Conservation (phyloP, 2,329 filamentous ascomycete species). For the Ascochyta viciae-villosae region DNA sequence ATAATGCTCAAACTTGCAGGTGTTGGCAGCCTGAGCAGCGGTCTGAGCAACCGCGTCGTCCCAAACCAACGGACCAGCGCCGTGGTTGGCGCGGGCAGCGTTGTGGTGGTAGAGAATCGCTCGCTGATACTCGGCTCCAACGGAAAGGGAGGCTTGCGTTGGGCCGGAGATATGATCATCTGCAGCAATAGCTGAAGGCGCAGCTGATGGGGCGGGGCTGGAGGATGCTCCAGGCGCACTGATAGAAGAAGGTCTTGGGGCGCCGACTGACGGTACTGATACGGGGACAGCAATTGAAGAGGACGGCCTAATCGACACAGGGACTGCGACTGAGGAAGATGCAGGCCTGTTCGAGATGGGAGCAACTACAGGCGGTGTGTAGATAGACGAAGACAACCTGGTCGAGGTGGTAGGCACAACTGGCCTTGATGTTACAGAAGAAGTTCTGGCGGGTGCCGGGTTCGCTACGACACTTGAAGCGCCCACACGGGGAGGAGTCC, state of each 20-base stretch:
- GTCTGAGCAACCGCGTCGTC: constrained; percentile 63
- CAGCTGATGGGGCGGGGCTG: background rate
- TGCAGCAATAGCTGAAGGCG: constrained; percentile 1
- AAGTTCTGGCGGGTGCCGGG: background rate
- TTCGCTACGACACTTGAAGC: background rate
- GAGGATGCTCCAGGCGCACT: background rate
- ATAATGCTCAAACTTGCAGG: constrained; percentile 75
- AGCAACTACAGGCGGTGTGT: background rate
- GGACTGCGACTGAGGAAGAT: too few relatives aligned
- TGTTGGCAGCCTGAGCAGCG: constrained; percentile 73
- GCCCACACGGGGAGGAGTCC: constrained; percentile 2
- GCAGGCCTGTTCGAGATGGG: background rate
- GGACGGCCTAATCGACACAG: too few relatives aligned
- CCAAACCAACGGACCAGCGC: constrained; percentile 70
- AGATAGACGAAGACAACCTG: background rate
- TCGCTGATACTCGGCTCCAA: constrained; percentile 38
- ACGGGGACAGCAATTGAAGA: too few relatives aligned
- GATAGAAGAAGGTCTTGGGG: background rate
- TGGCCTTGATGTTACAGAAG: background rate
- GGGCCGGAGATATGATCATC: constrained; percentile 29
- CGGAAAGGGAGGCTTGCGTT: constrained; percentile 34
- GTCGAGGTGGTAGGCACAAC: background rate
- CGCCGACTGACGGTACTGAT: background rate
- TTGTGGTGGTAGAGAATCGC: constrained; percentile 77
- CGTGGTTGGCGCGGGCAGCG: constrained; percentile 83